Conservation (phyloP, 176 grass and related monocot genomes). For the Lolium perenne region DNA sequence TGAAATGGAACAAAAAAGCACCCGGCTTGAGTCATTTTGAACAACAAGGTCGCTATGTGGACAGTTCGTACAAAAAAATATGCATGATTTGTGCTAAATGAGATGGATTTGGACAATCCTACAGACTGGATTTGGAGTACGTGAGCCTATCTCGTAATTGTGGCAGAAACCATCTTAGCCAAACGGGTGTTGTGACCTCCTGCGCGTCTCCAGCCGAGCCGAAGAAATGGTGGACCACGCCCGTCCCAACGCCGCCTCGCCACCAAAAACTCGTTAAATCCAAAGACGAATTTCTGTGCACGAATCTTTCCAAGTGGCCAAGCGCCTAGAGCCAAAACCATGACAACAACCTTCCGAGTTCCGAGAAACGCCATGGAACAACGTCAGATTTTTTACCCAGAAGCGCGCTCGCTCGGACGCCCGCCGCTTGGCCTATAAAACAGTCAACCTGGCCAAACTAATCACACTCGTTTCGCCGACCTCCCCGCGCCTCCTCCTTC, state of each 20-base stretch:
- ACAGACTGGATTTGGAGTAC: neutral
- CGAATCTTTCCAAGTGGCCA: neutral
- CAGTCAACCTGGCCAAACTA: slow-evolving; percentile 1
- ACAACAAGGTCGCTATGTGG: neutral
- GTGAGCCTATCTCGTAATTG: neutral
- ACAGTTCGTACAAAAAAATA: neutral
- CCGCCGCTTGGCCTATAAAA: slow-evolving; percentile 35
- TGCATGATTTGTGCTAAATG: neutral
- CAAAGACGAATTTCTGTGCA: neutral
- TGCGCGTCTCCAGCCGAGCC: neutral
- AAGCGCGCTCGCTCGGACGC: neutral
- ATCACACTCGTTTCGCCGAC: slow-evolving; percentile 9
- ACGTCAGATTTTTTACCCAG: neutral
- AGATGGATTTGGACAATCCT: slow-evolving; percentile 7
- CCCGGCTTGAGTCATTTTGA: neutral
- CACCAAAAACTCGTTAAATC: slow-evolving; percentile 35
- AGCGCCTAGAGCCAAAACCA: neutral
- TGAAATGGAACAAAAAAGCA: neutral
- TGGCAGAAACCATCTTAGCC: neutral
- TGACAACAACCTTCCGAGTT: neutral
- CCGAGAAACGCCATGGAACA: neutral
- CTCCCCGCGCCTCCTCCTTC: neutral
- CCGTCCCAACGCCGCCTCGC: slow-evolving; percentile 20
- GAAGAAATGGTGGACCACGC: slow-evolving; percentile 10
- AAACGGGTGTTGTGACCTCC: neutral